Evolutionary conservation across 495 filamentous ascomycete species (phyloP), one percentile per base, ranked within the genome.

Genomic region (Hyaloscypha finlandica): DNA sequence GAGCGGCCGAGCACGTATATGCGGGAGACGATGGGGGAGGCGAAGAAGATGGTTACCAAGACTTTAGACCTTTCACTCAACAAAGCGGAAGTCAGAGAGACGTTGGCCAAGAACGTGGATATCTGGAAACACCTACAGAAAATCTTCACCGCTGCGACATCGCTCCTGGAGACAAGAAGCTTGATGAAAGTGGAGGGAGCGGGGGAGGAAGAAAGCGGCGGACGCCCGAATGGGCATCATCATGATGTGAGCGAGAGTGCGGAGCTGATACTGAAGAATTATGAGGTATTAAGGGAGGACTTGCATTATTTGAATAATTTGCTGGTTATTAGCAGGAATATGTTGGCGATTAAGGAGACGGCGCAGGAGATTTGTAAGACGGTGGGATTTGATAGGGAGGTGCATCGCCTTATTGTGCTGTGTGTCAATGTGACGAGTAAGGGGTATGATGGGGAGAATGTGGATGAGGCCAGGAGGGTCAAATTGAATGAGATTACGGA

Each of bases 381-480:
- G 31, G 85, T 88, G 55, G 82, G 87, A 19, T 89, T 97, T 63
- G 91, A 97, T 74, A 87, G 92, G 71, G 85, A 92, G 72, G 86
- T 97, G n/a, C 85, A 92, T 67, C 88, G 90, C 63, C 79, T 94
- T 31, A 90, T 97, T 67, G 90, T 90, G 71, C 85, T 93, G 19
- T 95, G 92, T 75, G 88, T 96, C 33, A 85, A 91, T 61, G 92
- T 97, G 1, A 95, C 93, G 0, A 93, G 93, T 60, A 86, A 93
- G 73, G 93, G 92, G 0, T 97, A 92, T 68, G 93, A 96, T 74
- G 92, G 92, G 16, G 92, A 96, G 71, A 89, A 89, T 72, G 85
- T 96, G 30, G 89, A 92, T 65, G 89, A 90, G 60, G 70, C 74
- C 3, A 79, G 78, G 0, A 77, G 81, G 20, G 70, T 68, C 12